Base-by-base conservation (phyloP, 257 asterid genomes). In the Orobanche coerulescens region DNA sequence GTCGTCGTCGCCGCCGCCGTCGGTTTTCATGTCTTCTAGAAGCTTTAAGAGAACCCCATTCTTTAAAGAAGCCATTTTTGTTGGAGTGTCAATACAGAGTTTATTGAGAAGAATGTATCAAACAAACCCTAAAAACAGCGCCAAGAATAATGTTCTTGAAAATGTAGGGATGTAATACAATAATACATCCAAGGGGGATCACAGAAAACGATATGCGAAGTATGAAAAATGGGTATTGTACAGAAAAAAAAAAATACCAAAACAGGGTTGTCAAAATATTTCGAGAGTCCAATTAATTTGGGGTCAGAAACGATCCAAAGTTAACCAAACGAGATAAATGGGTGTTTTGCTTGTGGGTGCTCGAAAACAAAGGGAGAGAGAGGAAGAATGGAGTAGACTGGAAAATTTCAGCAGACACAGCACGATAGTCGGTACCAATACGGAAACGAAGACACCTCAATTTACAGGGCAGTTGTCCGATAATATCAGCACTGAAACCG, bases 21-120 rank as follows among this genome's bases (percentile, higher is more conserved):
- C 69, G 13, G 8, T 47, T 70, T 77, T 78, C 79, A 79, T 77
- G 30, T 78, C 87, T 6, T 86, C 84, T 5, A 82, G 76, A 57
- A 82, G 95, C 64, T 77, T 82, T 14, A 75, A 61, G 51, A 89
- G 73, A 53, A 77, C 84, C 57, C 94, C 94, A 5, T 75, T 68
- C 64, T 79, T 86, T 59, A 89, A 66, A 42, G 59, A 52, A 26
- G 69, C 80, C 91, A 84, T 89, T 52, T 58, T 60, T 36, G 28
- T 31, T 5, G 20, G 23, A 42, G 42, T 36, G 1, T 37, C 36
- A n/a, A 37, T 11, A 47, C 46, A 36, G 22, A 53, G 15, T 68
- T 66, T 20, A 48, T 56, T 59, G 10, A 16, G 36, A 34, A 48
- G 28, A 46, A 66, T 46, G 10, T 28, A 4, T 5, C n/a, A 12